Conservation (phyloP, 352 stramenopile species). For the Pythium coloratum region DNA sequence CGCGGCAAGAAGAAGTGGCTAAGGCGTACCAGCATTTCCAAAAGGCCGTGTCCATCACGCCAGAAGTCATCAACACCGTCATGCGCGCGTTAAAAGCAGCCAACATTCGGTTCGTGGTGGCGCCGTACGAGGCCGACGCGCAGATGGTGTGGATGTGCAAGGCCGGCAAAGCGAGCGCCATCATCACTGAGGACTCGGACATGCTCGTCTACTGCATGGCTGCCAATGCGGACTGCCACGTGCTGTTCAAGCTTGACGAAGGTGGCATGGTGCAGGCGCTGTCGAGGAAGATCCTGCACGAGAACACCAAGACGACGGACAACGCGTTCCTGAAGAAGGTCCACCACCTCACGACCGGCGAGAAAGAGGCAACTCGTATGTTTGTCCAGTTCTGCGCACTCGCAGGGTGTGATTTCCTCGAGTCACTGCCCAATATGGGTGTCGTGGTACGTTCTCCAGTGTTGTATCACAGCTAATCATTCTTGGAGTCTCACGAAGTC, state of each 20-base stretch:
- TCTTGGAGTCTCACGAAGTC: not conserved
- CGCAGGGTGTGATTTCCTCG: slow-evolving; percentile 74
- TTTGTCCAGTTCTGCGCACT: slow-evolving; percentile 80
- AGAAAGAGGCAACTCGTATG: slow-evolving; percentile 66
- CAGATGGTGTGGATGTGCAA: slow-evolving; percentile 87
- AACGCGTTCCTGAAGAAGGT: slow-evolving; percentile 70
- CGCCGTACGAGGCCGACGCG: slow-evolving; percentile 73
- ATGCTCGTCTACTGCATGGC: slow-evolving; percentile 77
- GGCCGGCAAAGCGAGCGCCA: slow-evolving; percentile 46
- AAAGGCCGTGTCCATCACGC: slow-evolving; percentile 64
- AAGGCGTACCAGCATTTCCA: slow-evolving; percentile 67
- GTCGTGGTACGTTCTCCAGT: slow-evolving; percentile 48
- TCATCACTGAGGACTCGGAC: slow-evolving; percentile 83
- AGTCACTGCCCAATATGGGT: slow-evolving; percentile 75
- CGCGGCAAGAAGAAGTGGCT: slow-evolving; percentile 51
- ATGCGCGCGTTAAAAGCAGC: slow-evolving; percentile 50
- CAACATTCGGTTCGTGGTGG: slow-evolving; percentile 60
- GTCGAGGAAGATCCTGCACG: slow-evolving; percentile 54
- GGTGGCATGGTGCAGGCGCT: slow-evolving; percentile 58
- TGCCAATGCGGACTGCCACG: slow-evolving; percentile 42
- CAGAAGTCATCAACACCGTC: slow-evolving; percentile 55
- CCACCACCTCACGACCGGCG: slow-evolving; percentile 50
- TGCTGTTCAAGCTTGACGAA: slow-evolving; percentile 77
- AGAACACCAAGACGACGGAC: slow-evolving; percentile 37
- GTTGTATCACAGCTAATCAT: not conserved